phyloP scores from a whole-genome alignment of 1,284 basidiomycete genomes.

The Boletellus deceptivus region DNA sequence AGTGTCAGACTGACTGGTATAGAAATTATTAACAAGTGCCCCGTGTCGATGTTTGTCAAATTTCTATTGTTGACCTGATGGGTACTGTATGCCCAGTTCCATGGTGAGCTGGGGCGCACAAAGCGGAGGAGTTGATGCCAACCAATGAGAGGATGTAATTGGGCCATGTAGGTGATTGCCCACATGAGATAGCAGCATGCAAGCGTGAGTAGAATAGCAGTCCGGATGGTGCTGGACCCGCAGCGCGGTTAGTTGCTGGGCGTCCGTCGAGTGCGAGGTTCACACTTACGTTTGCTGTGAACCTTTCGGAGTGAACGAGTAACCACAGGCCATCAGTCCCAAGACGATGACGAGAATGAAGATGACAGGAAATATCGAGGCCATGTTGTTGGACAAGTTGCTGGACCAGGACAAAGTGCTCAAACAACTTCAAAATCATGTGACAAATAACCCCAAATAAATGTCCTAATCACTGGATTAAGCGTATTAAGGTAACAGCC shows the following conservation, averaged over 20 bases:
- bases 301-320: conserved; percentile 78
- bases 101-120: conserved; percentile 6
- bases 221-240: conserved; percentile 70
- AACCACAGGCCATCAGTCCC: conserved; percentile 64
- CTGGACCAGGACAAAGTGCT: neutral
- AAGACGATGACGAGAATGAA: conserved; percentile 54
- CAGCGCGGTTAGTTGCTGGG: neutral
- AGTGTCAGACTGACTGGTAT: conserved; percentile 24
- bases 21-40: conserved; percentile 4
- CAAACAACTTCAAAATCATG: conserved; percentile 4
- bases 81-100: conserved; percentile 15
- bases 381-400: conserved; percentile 37
- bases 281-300: conserved; percentile 80
- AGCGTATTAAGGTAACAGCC: conserved; percentile 7
- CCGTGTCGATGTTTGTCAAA: conserved; percentile 11
- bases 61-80: conserved; percentile 12
- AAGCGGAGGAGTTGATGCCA: conserved; percentile 23
- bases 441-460: conserved; percentile 5
- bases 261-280: neutral
- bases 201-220: conserved; percentile 72
- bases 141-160: conserved; percentile 88
- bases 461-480: conserved; percentile 2
- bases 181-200: conserved; percentile 90
- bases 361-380: conserved; percentile 54
- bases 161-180: conserved; percentile 91